These are phyloP conservation scores for Backusella psychrophila DNA, from an alignment of 192 early-diverging fungal species.

Conservation along the genomic window DNA sequence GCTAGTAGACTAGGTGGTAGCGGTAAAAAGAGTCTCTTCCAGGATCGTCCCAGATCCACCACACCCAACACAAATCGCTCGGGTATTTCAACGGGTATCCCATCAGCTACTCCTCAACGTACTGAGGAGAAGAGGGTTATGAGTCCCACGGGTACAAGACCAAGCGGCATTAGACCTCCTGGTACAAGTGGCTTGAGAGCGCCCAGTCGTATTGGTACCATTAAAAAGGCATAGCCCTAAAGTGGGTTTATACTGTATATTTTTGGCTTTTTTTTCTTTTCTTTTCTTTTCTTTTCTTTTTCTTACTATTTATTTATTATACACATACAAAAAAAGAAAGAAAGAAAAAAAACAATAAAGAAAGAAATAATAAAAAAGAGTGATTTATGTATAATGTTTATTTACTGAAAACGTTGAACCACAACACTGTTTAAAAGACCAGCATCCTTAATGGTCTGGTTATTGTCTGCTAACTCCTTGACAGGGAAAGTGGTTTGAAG, in stretches of 20 bases:
- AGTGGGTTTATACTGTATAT: background rate
- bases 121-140: background rate
- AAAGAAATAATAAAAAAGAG: background rate
- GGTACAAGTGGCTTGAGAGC: background rate
- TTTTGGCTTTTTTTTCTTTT: background rate
- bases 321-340: background rate
- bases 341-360: background rate
- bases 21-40: background rate
- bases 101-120: background rate
- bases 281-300: no score
- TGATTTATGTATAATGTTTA: background rate
- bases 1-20: background rate
- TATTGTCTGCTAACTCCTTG: constrained; percentile 71
- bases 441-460: constrained; percentile 72
- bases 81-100: background rate
- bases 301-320: background rate
- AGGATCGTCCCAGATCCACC: background rate
- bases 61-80: background rate
- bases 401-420: constrained; percentile 56
- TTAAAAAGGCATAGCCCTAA: background rate
- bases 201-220: constrained; percentile 3
- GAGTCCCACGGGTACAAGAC: constrained; percentile 5
- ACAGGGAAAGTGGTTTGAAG: constrained; percentile 88
- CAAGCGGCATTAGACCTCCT: constrained; percentile 8
- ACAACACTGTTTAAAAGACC: constrained; percentile 87